phyloP scores from a whole-genome alignment of 768 basidiomycete species.

The Lactarius hatsudake region DNA sequence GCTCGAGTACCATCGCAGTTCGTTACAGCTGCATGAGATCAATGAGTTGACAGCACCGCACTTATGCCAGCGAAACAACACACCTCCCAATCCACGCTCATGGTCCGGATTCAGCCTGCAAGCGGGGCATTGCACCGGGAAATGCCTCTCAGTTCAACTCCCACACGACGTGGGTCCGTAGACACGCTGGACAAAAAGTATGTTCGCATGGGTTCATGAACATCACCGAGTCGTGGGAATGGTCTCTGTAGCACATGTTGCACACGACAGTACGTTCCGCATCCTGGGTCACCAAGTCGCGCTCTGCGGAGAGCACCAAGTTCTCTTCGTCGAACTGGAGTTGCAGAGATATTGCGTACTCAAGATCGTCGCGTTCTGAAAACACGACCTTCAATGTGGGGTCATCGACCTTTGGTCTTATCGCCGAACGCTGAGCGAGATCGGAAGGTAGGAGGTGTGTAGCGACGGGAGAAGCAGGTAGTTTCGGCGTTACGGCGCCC shows the following conservation, averaged over 20 bases:
- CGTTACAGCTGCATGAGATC: neutral
- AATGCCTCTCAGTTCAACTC: neutral
- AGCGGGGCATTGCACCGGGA: constrained; percentile 2
- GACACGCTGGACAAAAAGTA: neutral
- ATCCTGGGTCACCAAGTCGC: neutral
- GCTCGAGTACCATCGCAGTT: neutral
- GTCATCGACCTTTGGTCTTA: neutral
- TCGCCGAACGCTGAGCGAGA: neutral
- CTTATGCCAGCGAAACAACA: neutral
- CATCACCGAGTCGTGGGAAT: neutral
- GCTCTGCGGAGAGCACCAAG: neutral
- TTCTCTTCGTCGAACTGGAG: neutral
- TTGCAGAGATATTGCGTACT: neutral
- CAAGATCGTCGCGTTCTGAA: neutral
- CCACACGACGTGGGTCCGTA: neutral
- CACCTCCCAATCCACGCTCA: neutral
- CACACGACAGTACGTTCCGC: neutral
- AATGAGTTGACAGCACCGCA: neutral
- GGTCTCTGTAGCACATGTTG: neutral
- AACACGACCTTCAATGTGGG: neutral
- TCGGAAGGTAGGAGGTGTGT: neutral
- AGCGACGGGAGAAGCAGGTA: neutral
- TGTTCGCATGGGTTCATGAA: neutral
- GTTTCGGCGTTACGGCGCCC: neutral
- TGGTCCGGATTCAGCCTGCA: neutral